Evolutionary conservation across 2,329 filamentous ascomycete species (phyloP).

Genomic region (Colletotrichum lini): DNA sequence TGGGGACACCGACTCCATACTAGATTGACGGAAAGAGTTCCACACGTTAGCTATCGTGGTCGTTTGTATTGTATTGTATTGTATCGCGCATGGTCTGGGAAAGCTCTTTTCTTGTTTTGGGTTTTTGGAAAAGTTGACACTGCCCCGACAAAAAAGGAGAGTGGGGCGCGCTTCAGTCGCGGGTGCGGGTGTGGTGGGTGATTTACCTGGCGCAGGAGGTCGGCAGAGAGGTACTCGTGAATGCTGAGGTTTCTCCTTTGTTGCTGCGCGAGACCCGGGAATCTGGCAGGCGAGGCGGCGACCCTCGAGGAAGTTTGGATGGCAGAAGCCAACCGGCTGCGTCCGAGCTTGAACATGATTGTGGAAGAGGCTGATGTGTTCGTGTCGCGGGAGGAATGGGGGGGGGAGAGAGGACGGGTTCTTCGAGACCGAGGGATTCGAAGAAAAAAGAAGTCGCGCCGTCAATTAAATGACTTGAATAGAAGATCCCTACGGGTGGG

Average conservation of each 20-base stretch:
- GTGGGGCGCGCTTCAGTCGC: constrained; percentile 33
- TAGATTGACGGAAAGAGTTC: constrained; percentile 54
- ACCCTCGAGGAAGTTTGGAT: constrained; percentile 74
- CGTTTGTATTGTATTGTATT: background rate
- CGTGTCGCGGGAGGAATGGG: constrained; percentile 22
- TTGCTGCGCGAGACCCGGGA: constrained; percentile 77
- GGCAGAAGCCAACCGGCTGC: constrained; percentile 84
- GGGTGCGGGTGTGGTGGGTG: constrained; percentile 15
- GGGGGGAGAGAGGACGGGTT: background rate
- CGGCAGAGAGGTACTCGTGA: constrained; percentile 97
- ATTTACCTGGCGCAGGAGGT: constrained; percentile 82
- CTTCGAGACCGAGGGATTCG: constrained; percentile 6
- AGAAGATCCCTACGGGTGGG: constrained; percentile 24
- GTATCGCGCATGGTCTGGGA: constrained; percentile 2
- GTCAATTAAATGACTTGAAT: constrained; percentile 29
- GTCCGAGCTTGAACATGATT: constrained; percentile 90
- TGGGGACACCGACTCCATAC: constrained; percentile 96
- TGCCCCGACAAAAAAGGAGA: constrained; percentile 33
- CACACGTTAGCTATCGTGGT: constrained; percentile 31
- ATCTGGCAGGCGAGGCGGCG: constrained; percentile 65
- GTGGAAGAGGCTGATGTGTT: constrained; percentile 31
- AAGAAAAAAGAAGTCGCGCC: constrained; percentile 21
- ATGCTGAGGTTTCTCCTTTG: constrained; percentile 94
- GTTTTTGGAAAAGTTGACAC: constrained; percentile 13
- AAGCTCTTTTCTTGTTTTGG: constrained; percentile 15